Conservation (phyloP, 1,284 basidiomycete genomes). For the Ganoderma leucocontextum region DNA sequence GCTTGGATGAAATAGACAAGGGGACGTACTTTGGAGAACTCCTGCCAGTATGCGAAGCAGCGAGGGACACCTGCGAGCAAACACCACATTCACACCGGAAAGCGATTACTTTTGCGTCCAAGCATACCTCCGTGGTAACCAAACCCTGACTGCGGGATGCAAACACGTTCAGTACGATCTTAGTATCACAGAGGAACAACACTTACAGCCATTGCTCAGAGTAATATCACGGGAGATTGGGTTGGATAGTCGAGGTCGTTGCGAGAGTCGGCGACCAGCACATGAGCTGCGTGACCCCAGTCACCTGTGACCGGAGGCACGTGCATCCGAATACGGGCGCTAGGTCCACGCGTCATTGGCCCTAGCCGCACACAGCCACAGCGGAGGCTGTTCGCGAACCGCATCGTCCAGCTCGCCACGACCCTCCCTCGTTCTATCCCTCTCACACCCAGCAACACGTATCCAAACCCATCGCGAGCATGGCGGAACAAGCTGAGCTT, state of each 20-base stretch:
- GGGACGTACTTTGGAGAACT: slow-evolving; percentile 76
- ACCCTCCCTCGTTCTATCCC: neutral
- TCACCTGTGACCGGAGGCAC: slow-evolving; percentile 16
- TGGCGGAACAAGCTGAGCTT: slow-evolving; percentile 75
- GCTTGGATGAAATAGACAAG: slow-evolving; percentile 1
- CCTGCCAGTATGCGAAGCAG: slow-evolving; percentile 95
- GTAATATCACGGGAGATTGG: slow-evolving; percentile 12
- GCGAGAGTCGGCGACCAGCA: slow-evolving; percentile 12
- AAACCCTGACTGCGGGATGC: slow-evolving; percentile 57
- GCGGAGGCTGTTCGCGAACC: slow-evolving; percentile 12
- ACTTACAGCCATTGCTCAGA: slow-evolving; percentile 48
- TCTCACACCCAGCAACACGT: neutral
- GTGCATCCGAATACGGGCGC: neutral
- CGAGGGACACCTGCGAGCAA: slow-evolving; percentile 75
- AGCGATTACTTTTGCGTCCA: neutral
- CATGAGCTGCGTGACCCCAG: slow-evolving; percentile 3
- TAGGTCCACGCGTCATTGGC: neutral
- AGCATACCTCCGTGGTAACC: slow-evolving; percentile 70
- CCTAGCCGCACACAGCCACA: slow-evolving; percentile 5
- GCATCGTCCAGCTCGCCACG: neutral
- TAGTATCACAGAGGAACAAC: neutral
- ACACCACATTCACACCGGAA: slow-evolving; percentile 20
- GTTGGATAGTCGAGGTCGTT: slow-evolving; percentile 15
- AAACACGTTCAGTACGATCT: neutral
- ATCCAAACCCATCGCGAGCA: slow-evolving; percentile 31